Base-by-base conservation (phyloP, 1,139 yeast genomes). In the Candida sp. region DNA sequence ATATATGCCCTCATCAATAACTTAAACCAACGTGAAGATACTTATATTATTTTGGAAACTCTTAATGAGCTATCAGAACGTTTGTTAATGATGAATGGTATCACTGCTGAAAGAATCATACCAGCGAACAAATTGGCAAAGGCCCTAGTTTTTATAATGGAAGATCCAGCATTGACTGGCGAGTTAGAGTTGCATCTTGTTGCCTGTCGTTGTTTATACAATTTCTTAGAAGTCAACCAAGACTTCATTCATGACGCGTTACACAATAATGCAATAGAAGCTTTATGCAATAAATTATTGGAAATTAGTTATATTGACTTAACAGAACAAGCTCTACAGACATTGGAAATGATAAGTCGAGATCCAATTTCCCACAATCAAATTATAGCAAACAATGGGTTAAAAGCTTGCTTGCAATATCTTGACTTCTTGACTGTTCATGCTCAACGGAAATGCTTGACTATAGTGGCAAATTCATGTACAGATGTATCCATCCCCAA, bases 381-480 rank as follows among this genome's bases (percentile, higher is more conserved):
- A 33, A 73, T 85, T 23, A 63, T 84, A 40, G 57, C 68, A 12
- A 75, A 81, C 45, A 84, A 87, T 33, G 87, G 95, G 5, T 63
- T 91, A 21, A 66, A 75, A 4, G 82, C 89, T 0, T 84, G 89
- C 50, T 63, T 93, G 38, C 81, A 80, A 55, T 88, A 83, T 56
- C 71, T 90, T 49, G 99, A 93, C 60, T 93, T 93, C 56, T 84
- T 93, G 60, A 87, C 97, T 1, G 76, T 84, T 23, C 96, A 89
- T 63, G 89, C 96, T 0, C 99, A 93, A 61, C 71, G 96, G 45
- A 87, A 89, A 51, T 89, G 96, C 27, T 67, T 91, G 38, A 69
- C 73, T 2, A 87, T 88, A 34, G 89, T 89, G 4, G 86, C 96
- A 3, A 87, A 87, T 56, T 77, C 95, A 11, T 84, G 93, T 50